These are phyloP conservation scores for Xylariaceae sp. DNA, from an alignment of 2,329 filamentous ascomycete species.

Conservation along the genomic window DNA sequence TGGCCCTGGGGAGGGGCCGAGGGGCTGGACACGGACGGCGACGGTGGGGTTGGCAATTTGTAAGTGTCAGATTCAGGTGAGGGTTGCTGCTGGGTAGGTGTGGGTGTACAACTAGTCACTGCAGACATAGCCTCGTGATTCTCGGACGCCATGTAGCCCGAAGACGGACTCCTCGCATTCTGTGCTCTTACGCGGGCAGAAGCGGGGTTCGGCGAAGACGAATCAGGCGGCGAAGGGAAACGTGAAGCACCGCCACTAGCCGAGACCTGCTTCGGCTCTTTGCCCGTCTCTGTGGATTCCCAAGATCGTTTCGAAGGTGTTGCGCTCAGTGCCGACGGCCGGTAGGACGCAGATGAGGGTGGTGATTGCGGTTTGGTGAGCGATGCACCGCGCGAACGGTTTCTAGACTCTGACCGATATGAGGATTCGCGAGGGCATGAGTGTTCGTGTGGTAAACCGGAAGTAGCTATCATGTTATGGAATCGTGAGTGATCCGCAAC, in stretches of 20 bases:
- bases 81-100: constrained; percentile 35
- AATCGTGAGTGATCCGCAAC: constrained; percentile 72
- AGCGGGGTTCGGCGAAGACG: constrained; percentile 51
- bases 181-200: constrained; percentile 42
- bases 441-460: constrained; percentile 50
- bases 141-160: constrained; percentile 53
- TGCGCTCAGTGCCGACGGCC: constrained; percentile 26
- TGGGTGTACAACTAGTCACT: constrained; percentile 28
- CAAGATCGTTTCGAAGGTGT: constrained; percentile 36
- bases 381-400: constrained; percentile 33
- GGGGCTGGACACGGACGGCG: constrained; percentile 39
- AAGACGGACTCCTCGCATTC: constrained; percentile 43
- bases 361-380: constrained; percentile 32
- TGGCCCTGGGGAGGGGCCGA: constrained; percentile 47
- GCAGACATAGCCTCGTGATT: constrained; percentile 33
- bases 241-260: constrained; percentile 47
- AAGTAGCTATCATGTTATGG: constrained; percentile 67
- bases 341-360: constrained; percentile 25
- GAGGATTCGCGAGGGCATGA: constrained; percentile 50
- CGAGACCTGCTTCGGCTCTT: constrained; percentile 32
- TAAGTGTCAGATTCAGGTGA: constrained; percentile 34
- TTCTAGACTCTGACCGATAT: constrained; percentile 43
- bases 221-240: constrained; percentile 58
- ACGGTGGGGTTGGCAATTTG: constrained; percentile 28
- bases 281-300: constrained; percentile 31